Percentiles rank a stretch among this genome's conserved stretches.
phyloP scores from a whole-genome alignment of 139 green algal species.

The Micractinium conductrix region DNA sequence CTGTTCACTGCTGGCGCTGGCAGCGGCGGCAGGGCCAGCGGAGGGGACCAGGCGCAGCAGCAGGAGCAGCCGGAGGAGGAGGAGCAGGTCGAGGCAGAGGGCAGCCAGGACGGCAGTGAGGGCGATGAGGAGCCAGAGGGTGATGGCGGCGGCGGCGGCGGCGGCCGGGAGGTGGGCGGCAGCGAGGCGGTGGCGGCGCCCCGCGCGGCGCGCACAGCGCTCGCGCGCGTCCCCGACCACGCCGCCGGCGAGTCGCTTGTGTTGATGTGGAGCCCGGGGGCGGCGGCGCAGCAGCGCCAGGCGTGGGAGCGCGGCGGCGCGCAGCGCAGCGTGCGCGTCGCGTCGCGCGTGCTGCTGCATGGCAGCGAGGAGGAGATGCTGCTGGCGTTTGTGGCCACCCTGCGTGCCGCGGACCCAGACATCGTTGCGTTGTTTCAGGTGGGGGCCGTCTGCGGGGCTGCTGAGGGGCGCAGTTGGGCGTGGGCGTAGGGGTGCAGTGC shows the following conservation, averaged over 20 bases:
- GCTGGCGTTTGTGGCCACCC: constrained; percentile 51
- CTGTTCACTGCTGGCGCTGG: constrained; percentile 20
- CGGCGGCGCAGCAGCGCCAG: background rate
- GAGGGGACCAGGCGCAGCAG: background rate
- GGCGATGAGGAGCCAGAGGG: background rate
- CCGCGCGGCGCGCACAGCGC: background rate
- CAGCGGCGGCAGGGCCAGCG: background rate
- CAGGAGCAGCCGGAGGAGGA: background rate
- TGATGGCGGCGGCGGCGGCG: constrained; percentile 1
- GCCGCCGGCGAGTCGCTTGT: background rate
- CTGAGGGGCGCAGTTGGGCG: too few relatives aligned
- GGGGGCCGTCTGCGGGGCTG: background rate
- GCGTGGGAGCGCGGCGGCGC: background rate
- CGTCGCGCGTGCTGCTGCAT: constrained; percentile 24
- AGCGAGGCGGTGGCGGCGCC: background rate
- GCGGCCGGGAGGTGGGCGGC: background rate
- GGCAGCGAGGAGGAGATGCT: constrained; percentile 65
- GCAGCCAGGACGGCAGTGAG: background rate
- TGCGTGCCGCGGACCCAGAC: constrained; percentile 67
- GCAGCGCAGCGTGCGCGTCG: background rate
- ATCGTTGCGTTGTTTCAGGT: constrained; percentile 74
- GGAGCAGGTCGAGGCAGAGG: too few relatives aligned
- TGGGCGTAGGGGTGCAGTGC: too few relatives aligned
- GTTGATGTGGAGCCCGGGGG: constrained; percentile 3
- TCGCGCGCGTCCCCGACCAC: background rate